Evolutionary conservation across 2,329 filamentous ascomycete species (phyloP), one percentile per base, ranked within the genome.

Genomic region (Penicillium concentricum): DNA sequence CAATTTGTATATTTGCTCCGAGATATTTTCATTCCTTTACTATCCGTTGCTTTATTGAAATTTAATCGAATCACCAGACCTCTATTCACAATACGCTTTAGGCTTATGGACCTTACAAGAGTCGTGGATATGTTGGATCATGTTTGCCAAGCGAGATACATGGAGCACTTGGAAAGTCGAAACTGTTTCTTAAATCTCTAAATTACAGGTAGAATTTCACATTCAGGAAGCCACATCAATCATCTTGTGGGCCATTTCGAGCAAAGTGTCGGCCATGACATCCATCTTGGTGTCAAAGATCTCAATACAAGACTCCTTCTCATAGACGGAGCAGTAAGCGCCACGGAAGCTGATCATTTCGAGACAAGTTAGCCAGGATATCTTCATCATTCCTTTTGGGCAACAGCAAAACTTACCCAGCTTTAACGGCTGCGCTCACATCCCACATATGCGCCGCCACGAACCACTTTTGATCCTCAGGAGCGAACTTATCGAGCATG

Each of bases 361-460:
- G 12, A 45, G 3, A 32, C 16, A 22, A 7, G 43, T 46, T 46
- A 46, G 43, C 18, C 6, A 8, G 7, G 7, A 4, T 22, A 10
- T 34, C 18, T 46, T 22, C 5, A 5, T 22, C 4, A 5, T 39
- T 22, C 18, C 1, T 44, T 13, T 30, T 15, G 8, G 12, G 28
- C 8, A 22, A 32, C 28, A 9, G 28, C 13, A 20, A 32, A 22
- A 45, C 43, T 10, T 45, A 45, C 60, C 81, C 81, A n/a, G 75
- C 76, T 54, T 73, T 75, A 46, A 74, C 75, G 9, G 83, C 82
- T 4, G 81, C 80, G 18, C 76, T 75, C 1, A 82, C 82, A 72
- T 86, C 83, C 83, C 83, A 85, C 76, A 82, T 81, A 69, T 85
- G 83, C 22, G 82, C 83, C 1, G 83, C 83, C 0, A 81, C 83